phyloP scores from a whole-genome alignment of 495 filamentous ascomycete genomes.

The Symbiotaphrina buchneri region DNA sequence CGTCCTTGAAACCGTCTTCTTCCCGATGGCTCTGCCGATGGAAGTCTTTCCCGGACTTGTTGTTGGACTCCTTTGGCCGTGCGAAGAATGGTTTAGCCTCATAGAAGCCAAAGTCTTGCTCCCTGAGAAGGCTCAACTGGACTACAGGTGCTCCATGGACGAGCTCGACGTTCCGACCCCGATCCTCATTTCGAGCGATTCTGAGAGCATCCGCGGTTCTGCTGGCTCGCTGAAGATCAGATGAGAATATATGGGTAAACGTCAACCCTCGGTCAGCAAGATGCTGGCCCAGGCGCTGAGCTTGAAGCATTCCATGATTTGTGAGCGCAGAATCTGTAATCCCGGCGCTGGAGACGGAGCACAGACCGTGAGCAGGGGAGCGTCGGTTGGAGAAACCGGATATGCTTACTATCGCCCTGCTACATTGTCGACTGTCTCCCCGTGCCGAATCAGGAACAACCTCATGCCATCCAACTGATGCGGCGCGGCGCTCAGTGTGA shows the following conservation, averaged over 20 bases:
- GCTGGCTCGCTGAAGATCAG: slow-evolving; percentile 48
- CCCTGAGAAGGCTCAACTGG: slow-evolving; percentile 31
- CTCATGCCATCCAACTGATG: slow-evolving; percentile 36
- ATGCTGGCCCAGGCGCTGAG: slow-evolving; percentile 34
- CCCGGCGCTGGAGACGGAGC: slow-evolving; percentile 38
- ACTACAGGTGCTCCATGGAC: slow-evolving; percentile 14
- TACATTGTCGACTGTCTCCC: slow-evolving; percentile 75
- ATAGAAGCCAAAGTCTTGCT: slow-evolving; percentile 48
- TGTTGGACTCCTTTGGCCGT: slow-evolving; percentile 5
- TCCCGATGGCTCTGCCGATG: slow-evolving; percentile 6
- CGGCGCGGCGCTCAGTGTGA: too few relatives aligned
- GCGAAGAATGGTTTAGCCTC: slow-evolving; percentile 32
- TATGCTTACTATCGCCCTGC: slow-evolving; percentile 42
- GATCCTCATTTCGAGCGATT: slow-evolving; percentile 18
- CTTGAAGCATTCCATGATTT: slow-evolving; percentile 60
- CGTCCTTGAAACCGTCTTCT: slow-evolving; percentile 20
- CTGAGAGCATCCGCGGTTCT: slow-evolving; percentile 46
- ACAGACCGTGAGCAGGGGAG: too few relatives aligned
- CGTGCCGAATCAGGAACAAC: slow-evolving; percentile 64
- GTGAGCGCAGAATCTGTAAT: slow-evolving; percentile 58
- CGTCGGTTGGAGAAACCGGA: background rate
- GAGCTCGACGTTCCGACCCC: slow-evolving; percentile 1
- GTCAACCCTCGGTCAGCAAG: slow-evolving; percentile 23
- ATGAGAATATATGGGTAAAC: slow-evolving; percentile 51
- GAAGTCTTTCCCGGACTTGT: slow-evolving; percentile 5